Evolutionary conservation across 2,329 filamentous ascomycete genomes (phyloP), one percentile per base, ranked within the genome.

Genomic region (Tolypocladium guangdongense): DNA sequence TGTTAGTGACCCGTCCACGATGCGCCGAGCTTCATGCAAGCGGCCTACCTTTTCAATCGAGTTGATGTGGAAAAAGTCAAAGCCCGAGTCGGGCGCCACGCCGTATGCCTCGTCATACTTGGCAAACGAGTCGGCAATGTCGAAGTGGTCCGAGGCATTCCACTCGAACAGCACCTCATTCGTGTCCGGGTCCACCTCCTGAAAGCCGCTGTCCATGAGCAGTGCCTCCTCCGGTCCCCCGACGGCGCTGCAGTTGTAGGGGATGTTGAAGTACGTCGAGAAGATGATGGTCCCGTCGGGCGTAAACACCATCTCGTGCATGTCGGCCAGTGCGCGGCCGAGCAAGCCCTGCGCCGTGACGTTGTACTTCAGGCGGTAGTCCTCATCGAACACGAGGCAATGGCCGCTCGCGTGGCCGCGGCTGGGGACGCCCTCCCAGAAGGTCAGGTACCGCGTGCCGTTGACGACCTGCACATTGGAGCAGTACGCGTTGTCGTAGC

Each of bases 1-100:
- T 33, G 43, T 32, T 7, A 45, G 41, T 20, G 18, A 46, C 18
- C 33, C 5, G 3, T 4, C 7, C 2, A 7, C 10, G 6, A 18
- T 8, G 16, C 41, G 24, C 41, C 3, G 8, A 10, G 16, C 20
- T 2, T 2, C 46, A 35, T 63, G 60, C 16, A 64, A 52, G 10
- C 69, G 68, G 32, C 63, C 63, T 48, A 65, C 65, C 57, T 68
- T 65, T 52, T 64, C 60, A 16, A 69, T 55, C 36, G 66, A 68
- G 58, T 71, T 72, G 54, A 71, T 62, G 57, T 72, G 69, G 54
- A 68, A 70, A 51, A 65, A 71, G 57, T 72, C 70, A 52, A 66
- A 71, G 30, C 62, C 62, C 0, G 57, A 60, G 37, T 65, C 58
- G 22, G 62, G 59, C 5, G 63, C 57, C 30, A 67, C 63, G 14